Conservation (phyloP, 2,329 filamentous ascomycete genomes). For the Colletotrichum salicis region DNA sequence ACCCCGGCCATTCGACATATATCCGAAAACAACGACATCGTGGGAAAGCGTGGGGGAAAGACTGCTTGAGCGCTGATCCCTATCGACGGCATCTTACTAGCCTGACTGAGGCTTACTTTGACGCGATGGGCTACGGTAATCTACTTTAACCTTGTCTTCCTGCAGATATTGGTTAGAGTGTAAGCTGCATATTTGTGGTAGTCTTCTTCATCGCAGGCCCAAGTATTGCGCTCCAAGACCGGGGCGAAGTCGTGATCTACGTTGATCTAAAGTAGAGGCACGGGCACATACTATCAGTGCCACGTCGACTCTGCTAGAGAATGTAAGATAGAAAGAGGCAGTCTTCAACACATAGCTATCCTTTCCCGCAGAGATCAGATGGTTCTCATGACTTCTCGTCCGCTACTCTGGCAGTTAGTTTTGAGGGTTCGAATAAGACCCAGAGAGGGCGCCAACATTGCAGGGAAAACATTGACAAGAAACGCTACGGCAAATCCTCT, state of each 20-base stretch:
- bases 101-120: slow-evolving; percentile 7
- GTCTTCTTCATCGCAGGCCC: background rate
- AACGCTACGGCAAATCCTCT: background rate
- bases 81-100: background rate
- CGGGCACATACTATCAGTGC: no score
- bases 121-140: background rate
- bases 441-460: background rate
- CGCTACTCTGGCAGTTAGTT: background rate
- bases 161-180: background rate
- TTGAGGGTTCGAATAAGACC: background rate
- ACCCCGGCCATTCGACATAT: slow-evolving; percentile 33
- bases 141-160: background rate
- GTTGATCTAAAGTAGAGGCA: background rate
- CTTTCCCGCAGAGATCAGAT: background rate
- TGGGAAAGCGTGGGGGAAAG: slow-evolving; percentile 20
- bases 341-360: background rate
- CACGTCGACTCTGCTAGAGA: background rate
- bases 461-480: background rate
- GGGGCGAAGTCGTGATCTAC: background rate
- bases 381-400: no score
- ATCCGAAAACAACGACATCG: slow-evolving; percentile 32
- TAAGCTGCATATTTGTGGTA: no score
- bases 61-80: slow-evolving; percentile 6
- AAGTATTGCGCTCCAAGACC: background rate
- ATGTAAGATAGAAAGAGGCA: background rate